phyloP scores from a whole-genome alignment of 306 rosid species.

The Argentina anserina region DNA sequence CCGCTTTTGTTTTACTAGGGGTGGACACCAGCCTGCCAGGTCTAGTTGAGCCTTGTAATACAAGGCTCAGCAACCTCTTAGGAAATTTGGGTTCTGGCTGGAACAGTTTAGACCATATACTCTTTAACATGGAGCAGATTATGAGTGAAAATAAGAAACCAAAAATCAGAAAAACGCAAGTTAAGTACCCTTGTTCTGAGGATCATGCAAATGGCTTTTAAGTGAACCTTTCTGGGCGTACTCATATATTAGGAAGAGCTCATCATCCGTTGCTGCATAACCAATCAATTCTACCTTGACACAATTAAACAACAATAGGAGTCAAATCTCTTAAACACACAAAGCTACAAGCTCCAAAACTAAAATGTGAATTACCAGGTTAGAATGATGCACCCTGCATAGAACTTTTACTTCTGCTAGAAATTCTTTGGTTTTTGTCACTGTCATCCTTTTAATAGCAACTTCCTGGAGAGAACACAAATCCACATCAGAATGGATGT shows the following conservation, averaged over 20 bases:
- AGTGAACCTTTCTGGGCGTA: slow-evolving; percentile 96
- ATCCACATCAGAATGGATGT: slow-evolving; percentile 18
- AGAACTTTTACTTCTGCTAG: slow-evolving; percentile 86
- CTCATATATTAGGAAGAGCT: slow-evolving; percentile 83
- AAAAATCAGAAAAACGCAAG: background rate
- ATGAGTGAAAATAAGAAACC: background rate
- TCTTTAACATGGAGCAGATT: background rate
- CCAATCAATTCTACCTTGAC: slow-evolving; percentile 99
- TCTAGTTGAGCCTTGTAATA: background rate
- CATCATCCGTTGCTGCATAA: slow-evolving; percentile 81
- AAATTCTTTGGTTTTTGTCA: slow-evolving; percentile 88
- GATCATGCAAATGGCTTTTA: slow-evolving; percentile 87
- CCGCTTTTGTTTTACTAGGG: too few relatives aligned
- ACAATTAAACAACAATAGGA: slow-evolving; percentile 36
- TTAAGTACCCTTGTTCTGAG: slow-evolving; percentile 78
- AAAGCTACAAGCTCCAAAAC: slow-evolving; percentile 30
- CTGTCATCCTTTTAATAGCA: slow-evolving; percentile 94
- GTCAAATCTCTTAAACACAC: slow-evolving; percentile 37
- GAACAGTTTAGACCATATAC: background rate
- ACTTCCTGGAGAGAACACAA: slow-evolving; percentile 66
- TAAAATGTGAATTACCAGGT: slow-evolving; percentile 61
- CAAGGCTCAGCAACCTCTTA: background rate
- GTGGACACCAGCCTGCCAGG: background rate
- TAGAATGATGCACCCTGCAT: slow-evolving; percentile 94
- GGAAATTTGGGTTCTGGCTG: background rate